Evolutionary conservation across 805 yeast species (phyloP).

Genomic region (Lipomyces starkeyi): DNA sequence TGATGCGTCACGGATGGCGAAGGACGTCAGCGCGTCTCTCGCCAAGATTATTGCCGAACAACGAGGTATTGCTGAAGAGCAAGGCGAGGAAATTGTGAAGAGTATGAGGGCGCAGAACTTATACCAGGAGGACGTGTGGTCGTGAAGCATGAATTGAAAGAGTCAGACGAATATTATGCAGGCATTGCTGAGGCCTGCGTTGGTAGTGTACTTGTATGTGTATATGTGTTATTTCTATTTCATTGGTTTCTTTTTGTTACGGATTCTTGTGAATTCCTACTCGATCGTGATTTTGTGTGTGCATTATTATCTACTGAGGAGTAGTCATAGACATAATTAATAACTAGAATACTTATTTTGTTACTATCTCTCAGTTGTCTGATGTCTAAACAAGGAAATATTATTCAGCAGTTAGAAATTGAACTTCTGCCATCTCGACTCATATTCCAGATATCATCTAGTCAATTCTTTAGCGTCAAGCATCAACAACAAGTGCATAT

Average conservation of each 20-base stretch:
- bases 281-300: neutral
- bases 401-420: no score
- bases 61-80: constrained; percentile 66
- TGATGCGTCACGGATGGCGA: constrained; percentile 94
- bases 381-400: neutral
- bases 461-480: no score
- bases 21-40: constrained; percentile 80
- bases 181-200: neutral
- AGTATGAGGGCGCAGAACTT: constrained; percentile 80
- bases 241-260: neutral
- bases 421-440: no score
- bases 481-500: no score
- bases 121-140: constrained; percentile 99
- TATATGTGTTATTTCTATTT: neutral
- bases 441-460: no score
- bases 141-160: constrained; percentile 36
- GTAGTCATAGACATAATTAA: neutral
- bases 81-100: constrained; percentile 78
- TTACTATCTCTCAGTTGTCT: neutral
- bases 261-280: neutral
- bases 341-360: neutral
- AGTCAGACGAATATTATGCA: neutral
- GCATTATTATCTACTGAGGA: constrained; percentile 2
- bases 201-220: neutral
- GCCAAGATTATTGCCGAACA: constrained; percentile 64